A percentile compares a stretch with the other conserved stretches of the same genome.
Conservation (phyloP, 441 rosid species). For the Jatropha multifida region DNA sequence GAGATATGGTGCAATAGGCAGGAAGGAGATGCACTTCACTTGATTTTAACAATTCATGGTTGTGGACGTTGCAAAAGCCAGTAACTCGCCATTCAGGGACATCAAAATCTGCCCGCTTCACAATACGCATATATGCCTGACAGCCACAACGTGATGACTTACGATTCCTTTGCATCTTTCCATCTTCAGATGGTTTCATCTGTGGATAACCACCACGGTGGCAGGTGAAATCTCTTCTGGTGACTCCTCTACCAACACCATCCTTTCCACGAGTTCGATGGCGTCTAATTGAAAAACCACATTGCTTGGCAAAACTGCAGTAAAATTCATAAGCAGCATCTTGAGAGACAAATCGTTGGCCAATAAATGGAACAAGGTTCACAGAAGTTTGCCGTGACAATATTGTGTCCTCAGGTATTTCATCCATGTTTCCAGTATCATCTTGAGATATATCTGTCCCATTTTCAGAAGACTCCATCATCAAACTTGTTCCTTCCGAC, state of each 20-base stretch:
- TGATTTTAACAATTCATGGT: constrained; percentile 54
- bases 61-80: constrained; percentile 59
- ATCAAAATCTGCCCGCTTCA: constrained; percentile 60
- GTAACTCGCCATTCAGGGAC: constrained; percentile 68
- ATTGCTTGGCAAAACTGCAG: constrained; percentile 65
- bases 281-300: constrained; percentile 65
- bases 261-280: constrained; percentile 65
- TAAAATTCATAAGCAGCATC: constrained; percentile 72
- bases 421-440: constrained; percentile 44
- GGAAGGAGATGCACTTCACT: constrained; percentile 47
- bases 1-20: constrained; percentile 46
- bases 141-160: constrained; percentile 66
- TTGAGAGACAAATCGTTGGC: constrained; percentile 64
- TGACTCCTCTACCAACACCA: constrained; percentile 66
- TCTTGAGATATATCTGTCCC: constrained; percentile 48
- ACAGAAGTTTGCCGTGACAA: constrained; percentile 61
- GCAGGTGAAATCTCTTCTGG: constrained; percentile 70
- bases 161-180: constrained; percentile 63
- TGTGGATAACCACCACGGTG: constrained; percentile 69
- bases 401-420: constrained; percentile 47
- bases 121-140: constrained; percentile 59
- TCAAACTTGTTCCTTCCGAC: constrained; percentile 50
- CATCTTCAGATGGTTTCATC: constrained; percentile 53
- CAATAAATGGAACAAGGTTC: constrained; percentile 56
- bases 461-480: constrained; percentile 48